Evolutionary conservation across 768 basidiomycete genomes (phyloP), one percentile per base, ranked within the genome.

Genomic region (Pulveroboletus sp.): DNA sequence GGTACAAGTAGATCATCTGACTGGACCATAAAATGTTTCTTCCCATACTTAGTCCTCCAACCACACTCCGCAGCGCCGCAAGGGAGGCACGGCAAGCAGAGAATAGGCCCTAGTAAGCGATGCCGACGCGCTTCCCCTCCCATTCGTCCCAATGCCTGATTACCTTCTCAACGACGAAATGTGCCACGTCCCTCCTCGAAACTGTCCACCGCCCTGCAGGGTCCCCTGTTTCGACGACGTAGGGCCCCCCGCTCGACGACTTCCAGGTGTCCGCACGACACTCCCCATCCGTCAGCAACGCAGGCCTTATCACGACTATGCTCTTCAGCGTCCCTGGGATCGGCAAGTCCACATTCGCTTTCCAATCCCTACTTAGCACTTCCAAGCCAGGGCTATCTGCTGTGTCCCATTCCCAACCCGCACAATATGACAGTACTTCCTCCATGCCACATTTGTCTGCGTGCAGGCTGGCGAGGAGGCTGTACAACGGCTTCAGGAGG

Each of bases 361-460:
- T 65, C 83, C 82, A 84, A 6, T 65, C 70, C 0, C 41, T 38
- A 9, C 71, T 72, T 35, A 84, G 68, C 17, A 83, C 69, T 0
- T 75, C 71, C 8, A 61, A 50, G 0, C 56, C 61, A 0, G 76
- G 71, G 28, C 60, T 65, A 41, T 79, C 77, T n/a, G 71, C 70
- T 11, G 71, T 58, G 36, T 76, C 57, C 83, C 83, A 85, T 1
- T 61, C 27, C 74, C 74, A 73, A 1, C 79, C 83, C 0, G 77
- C 70, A 50, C 69, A 67, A 50, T 83, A 71, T 1, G 72, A 66
- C 5, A 79, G 43, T 2, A 76, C 62, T 27, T 77, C 70, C 65
- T 89, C 86, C 30, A 69, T 64, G 7, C 79, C 83, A 39, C 79
- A 38, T 65, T 88, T 89, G 65, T 88, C 85, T 27, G 59, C 69